phyloP scores from a whole-genome alignment of 257 asterid species.

The Ajuga chamaepitys region DNA sequence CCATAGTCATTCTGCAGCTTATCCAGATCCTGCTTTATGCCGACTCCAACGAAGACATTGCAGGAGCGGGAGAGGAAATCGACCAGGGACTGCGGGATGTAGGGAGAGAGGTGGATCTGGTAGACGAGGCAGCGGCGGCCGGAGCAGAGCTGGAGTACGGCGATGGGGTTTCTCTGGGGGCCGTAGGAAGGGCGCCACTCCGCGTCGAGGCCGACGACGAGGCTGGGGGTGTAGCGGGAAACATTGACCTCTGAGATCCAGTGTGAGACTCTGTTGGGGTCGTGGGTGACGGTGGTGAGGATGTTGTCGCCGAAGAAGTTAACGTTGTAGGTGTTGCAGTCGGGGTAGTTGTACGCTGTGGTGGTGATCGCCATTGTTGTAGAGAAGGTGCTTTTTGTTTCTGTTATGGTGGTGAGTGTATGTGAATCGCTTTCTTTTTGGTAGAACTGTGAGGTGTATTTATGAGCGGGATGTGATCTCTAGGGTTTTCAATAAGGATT shows the following conservation, averaged over 20 bases:
- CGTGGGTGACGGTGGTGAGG: conserved; percentile 13
- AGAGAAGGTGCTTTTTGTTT: not conserved
- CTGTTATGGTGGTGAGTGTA: no score
- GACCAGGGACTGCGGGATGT: conserved; percentile 5
- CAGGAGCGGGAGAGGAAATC: conserved; percentile 15
- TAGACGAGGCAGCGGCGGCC: conserved; percentile 26
- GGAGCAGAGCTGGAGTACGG: conserved; percentile 27
- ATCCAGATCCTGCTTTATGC: conserved; percentile 3
- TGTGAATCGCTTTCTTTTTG: no score
- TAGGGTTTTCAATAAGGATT: no score
- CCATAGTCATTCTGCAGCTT: conserved; percentile 12
- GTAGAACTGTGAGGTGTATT: no score
- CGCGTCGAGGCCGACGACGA: conserved; percentile 32
- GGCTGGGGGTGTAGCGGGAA: conserved; percentile 6
- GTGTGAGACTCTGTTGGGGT: not conserved
- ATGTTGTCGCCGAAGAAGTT: not conserved
- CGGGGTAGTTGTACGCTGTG: not conserved
- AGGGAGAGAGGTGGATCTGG: conserved; percentile 16
- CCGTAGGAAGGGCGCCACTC: conserved; percentile 30
- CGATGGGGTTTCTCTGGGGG: conserved; percentile 32
- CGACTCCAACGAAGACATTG: conserved; percentile 21
- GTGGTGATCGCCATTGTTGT: not conserved
- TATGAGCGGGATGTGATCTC: no score
- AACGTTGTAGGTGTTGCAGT: not conserved
- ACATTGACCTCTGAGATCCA: conserved; percentile 8